Base-by-base conservation (phyloP, 176 grass and related monocot species). In the Thinopyrum elongatum region DNA sequence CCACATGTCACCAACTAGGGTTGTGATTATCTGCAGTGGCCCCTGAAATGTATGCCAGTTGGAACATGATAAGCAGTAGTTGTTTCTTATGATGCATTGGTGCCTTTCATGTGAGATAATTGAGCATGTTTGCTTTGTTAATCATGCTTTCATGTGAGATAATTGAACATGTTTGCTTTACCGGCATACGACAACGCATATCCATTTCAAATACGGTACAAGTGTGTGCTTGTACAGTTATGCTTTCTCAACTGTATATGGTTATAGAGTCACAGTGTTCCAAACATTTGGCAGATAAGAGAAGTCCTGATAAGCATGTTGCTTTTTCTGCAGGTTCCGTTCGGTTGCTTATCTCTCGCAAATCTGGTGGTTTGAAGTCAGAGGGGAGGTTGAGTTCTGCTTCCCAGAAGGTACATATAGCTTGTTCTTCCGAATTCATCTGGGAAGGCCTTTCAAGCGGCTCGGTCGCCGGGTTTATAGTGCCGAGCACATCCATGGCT, bases 321-420 rank as follows among this genome's bases (percentile, higher is more conserved):
- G 60, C 29, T 83, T 26, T 35, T 80, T 19, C 11, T 86, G 76
- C 85, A 99, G 94, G 76, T 96, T 99, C 86, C 92, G 41, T 58
- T 81, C 71, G 1, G 90, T 95, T 61, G 97, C 97, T 27, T 99
- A 98, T 66, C 88, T 99, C 74, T 78, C 76, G 0, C 97, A 99
- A 74, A 94, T 90, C 44, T 99, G 97, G 97, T 99, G 97, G 97
- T 90, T 99, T 17, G 97, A 98, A 76, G 90, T 92, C n/a, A 89
- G 72, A 63, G 97, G 97, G 59, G 94, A 94, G 58, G 76, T 83
- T 72, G 90, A 95, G 33, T 98, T 98, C 65, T 87, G 82, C 86
- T 98, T 98, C 78, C 97, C 97, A 2, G 82, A 95, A 86, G 97
- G 92, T 39, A 93, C 92, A 72, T 99, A 96, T 33, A 96, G 90